Evolutionary conservation across 2,329 filamentous ascomycete species (phyloP), one percentile per base, ranked within the genome.

Genomic region (Fusarium musae): DNA sequence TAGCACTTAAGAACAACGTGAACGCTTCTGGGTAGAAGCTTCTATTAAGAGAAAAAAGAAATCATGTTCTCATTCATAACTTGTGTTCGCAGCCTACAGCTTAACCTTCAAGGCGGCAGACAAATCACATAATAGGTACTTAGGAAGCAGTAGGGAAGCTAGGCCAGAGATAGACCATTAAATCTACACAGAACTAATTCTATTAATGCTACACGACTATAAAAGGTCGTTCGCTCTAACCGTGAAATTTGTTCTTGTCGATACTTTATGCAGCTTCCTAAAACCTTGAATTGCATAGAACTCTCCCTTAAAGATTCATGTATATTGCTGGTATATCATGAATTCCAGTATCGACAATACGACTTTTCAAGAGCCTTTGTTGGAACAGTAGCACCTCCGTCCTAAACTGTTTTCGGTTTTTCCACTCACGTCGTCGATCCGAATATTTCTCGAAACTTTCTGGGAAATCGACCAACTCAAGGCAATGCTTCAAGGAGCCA

Each of bases 181-280:
- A 37, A 37, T 37, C 17, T 26, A 26, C 5, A 30, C 19, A 4
- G 7, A 6, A 30, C 6, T 7, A 21, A 21, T 15, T 7, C 4
- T 28, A 15, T 15, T 9, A 28, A 28, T 15, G 4, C 12, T 7
- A 28, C 44, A 47, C 12, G 4, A 16, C 12, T 21, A 21, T 37
- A 4, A 3, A 11, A 30, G 5, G 19, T 3, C 9, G 13, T 7
- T 26, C 7, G 23, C 12, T 15, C 6, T 9, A 3, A 2, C 6
- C 7, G 12, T 5, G 3, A 8, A 6, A 15, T 30, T 16, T 30
- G 9, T n/a, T 4, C 19, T 30, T 30, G 8, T 21, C 6, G 26
- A 30, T 4, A 13, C 4, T 30, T 21, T 16, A 47, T 30, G 9
- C 19, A 30, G 19, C 12, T 15, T 21, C 13, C 26, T 26, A 10